A percentile compares a stretch with the other conserved stretches of the same genome.
phyloP scores from a whole-genome alignment of 306 rosid genomes.

The Castanea sativa region DNA sequence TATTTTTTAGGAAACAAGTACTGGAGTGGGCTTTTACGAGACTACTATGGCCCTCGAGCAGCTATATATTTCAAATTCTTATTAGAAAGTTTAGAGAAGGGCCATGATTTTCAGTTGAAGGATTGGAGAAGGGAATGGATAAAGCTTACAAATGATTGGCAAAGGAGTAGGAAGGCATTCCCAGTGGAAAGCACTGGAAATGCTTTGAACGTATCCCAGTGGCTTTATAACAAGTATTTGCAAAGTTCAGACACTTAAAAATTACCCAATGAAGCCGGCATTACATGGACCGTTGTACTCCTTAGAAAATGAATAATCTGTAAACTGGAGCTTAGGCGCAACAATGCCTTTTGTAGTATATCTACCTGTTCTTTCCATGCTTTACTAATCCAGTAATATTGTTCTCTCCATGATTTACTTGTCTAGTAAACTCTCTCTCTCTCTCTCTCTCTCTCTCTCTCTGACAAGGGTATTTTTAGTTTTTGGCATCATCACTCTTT shows the following conservation, averaged over 20 bases:
- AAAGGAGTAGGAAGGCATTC: constrained; percentile 49
- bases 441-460: neutral
- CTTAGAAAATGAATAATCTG: neutral
- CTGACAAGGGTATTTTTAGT: neutral
- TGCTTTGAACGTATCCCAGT: constrained; percentile 51
- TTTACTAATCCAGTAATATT: neutral
- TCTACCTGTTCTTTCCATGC: neutral
- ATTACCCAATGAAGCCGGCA: constrained; percentile 19
- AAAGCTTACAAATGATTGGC: constrained; percentile 89
- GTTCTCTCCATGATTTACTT: neutral
- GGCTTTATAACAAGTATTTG: constrained; percentile 62
- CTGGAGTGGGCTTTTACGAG: constrained; percentile 81
- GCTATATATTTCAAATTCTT: constrained; percentile 77
- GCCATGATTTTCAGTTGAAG: constrained; percentile 47
- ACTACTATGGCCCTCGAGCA: constrained; percentile 84
- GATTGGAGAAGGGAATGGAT: constrained; percentile 89
- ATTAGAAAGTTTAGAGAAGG: constrained; percentile 51
- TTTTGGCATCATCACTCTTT: neutral
- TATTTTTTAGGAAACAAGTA: constrained; percentile 66
- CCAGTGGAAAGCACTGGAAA: constrained; percentile 55
- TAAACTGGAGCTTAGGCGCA: neutral
- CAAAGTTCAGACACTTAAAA: constrained; percentile 16
- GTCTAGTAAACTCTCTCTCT: neutral
- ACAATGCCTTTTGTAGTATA: neutral
- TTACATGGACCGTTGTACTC: neutral